These are phyloP conservation scores for Rubroshorea leprosula DNA, from an alignment of 345 rosid species.

Conservation along the genomic window DNA sequence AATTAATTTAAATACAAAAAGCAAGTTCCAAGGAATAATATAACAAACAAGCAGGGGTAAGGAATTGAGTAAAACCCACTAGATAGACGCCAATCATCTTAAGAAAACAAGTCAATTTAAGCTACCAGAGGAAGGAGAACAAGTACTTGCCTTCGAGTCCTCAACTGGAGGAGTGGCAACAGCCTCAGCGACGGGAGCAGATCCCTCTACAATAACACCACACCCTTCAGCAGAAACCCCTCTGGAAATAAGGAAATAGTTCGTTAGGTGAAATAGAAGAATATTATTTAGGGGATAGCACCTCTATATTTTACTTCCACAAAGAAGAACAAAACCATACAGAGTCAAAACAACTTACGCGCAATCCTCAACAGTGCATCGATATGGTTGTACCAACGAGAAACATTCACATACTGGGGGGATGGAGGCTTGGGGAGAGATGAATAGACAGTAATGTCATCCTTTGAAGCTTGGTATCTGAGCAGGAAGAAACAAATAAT, in stretches of 20 bases:
- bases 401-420: slow-evolving; percentile 52
- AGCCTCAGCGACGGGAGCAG: slow-evolving; percentile 55
- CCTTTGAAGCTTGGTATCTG: slow-evolving; percentile 97
- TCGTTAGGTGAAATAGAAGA: not conserved
- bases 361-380: slow-evolving; percentile 80
- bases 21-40: not conserved
- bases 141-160: slow-evolving; percentile 56
- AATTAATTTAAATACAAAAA: not conserved
- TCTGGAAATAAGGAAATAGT: slow-evolving; percentile 25
- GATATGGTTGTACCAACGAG: slow-evolving; percentile 83
- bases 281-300: too few species aligned
- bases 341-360: slow-evolving; percentile 46
- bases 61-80: not conserved
- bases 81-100: too few species aligned
- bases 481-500: not conserved
- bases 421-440: slow-evolving; percentile 62
- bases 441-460: slow-evolving; percentile 57
- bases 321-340: too few species aligned
- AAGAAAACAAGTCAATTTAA: not conserved
- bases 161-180: slow-evolving; percentile 73
- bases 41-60: too few species aligned
- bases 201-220: slow-evolving; percentile 68
- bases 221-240: slow-evolving; percentile 79
- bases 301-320: too few species aligned
- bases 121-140: not conserved